Percentiles rank a stretch among this genome's conserved stretches.
These are phyloP conservation scores for Helianthus tuberosus DNA, from an alignment of 129 eudicot species.

Conservation along the genomic window DNA sequence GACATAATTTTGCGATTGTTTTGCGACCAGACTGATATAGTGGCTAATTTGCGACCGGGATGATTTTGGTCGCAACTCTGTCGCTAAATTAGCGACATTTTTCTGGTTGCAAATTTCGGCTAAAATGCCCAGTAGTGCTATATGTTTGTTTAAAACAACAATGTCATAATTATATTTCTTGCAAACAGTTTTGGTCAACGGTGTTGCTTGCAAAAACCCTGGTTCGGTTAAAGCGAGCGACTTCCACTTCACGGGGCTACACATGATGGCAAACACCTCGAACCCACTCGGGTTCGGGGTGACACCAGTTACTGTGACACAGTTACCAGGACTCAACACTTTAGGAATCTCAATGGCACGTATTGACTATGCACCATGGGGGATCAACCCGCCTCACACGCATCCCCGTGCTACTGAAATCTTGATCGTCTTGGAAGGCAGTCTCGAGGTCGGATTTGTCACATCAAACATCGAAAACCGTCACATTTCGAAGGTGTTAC, in stretches of 20 bases:
- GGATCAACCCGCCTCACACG: conserved; percentile 40
- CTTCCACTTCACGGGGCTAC: conserved; percentile 38
- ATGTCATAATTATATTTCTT: conserved; percentile 6
- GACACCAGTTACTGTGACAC: conserved; percentile 29
- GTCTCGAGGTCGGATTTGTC: conserved; percentile 42
- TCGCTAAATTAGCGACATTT: too few species aligned
- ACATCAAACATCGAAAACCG: conserved; percentile 38
- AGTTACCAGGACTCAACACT: conserved; percentile 45
- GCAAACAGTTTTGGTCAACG: conserved; percentile 33
- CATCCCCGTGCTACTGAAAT: conserved; percentile 45
- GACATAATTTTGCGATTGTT: too few species aligned
- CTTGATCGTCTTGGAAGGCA: conserved; percentile 37
- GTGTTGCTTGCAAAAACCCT: conserved; percentile 39
- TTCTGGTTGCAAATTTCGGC: too few species aligned
- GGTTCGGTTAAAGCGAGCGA: conserved; percentile 27
- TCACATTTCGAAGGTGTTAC: conserved; percentile 22
- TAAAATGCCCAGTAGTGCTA: not conserved
- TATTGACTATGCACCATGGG: conserved; percentile 37
- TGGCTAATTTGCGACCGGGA: too few species aligned
- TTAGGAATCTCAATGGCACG: conserved; percentile 41
- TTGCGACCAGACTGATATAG: too few species aligned
- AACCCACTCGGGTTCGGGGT: conserved; percentile 21
- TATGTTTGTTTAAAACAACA: not conserved
- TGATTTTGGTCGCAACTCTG: too few species aligned
- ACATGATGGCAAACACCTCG: conserved; percentile 37